These are phyloP conservation scores for Sporormia fimetaria DNA, from an alignment of 495 filamentous ascomycete genomes.

Conservation along the genomic window DNA sequence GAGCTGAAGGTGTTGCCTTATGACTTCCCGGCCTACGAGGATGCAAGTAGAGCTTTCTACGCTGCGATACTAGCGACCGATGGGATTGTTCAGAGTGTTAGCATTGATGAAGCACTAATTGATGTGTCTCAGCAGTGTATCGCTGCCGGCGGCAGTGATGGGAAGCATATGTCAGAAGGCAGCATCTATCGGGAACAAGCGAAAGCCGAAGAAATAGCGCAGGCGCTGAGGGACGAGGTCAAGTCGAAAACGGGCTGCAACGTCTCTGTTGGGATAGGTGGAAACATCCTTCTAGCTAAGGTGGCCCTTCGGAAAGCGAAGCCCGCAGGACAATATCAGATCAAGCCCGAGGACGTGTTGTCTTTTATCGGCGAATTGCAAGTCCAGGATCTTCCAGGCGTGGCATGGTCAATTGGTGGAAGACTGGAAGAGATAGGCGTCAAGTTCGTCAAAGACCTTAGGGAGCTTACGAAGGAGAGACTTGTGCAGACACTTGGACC, in stretches of 20 bases:
- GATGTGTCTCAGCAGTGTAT: conserved; percentile 63
- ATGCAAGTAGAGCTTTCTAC: conserved; percentile 81
- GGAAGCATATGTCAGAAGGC: conserved; percentile 54
- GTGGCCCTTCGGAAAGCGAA: conserved; percentile 86
- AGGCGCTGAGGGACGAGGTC: conserved; percentile 51
- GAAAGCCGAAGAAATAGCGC: conserved; percentile 65
- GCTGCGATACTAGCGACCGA: conserved; percentile 65
- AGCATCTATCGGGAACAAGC: conserved; percentile 72
- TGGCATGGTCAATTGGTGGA: conserved; percentile 71
- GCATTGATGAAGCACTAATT: conserved; percentile 84
- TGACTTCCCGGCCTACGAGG: conserved; percentile 89
- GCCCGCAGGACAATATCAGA: conserved; percentile 81
- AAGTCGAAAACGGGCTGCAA: conserved; percentile 66
- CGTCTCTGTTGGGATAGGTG: conserved; percentile 90
- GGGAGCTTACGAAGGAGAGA: conserved; percentile 60
- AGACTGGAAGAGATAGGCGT: conserved; percentile 82
- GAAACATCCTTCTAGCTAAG: conserved; percentile 82
- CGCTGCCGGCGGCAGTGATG: conserved; percentile 54
- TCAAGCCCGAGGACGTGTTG: conserved; percentile 66
- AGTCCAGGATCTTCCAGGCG: conserved; percentile 74
- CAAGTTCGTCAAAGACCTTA: conserved; percentile 69
- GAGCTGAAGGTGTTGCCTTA: conserved; percentile 79
- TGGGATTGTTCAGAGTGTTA: conserved; percentile 86
- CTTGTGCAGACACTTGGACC: conserved; percentile 64
- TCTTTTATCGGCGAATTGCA: conserved; percentile 63